phyloP scores from a whole-genome alignment of 345 rosid species.

The Bruguiera parviflora region DNA sequence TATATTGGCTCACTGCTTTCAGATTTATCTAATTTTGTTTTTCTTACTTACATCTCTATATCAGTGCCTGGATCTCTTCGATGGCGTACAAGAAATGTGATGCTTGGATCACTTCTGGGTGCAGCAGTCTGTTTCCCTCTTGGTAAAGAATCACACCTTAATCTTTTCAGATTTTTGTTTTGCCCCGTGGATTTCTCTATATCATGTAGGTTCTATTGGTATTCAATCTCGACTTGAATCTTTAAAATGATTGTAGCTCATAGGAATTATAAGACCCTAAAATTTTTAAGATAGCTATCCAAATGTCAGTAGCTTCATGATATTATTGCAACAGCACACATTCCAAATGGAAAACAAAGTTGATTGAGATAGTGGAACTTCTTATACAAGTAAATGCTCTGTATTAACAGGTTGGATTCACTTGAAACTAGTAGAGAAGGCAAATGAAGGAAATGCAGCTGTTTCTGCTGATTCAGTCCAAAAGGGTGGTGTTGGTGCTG shows the following conservation, averaged over 20 bases:
- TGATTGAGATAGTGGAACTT: background rate
- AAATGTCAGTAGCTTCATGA: background rate
- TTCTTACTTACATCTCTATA: slow-evolving; percentile 10
- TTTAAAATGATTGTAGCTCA: too few species aligned
- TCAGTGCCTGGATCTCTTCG: slow-evolving; percentile 80
- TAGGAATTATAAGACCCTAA: background rate
- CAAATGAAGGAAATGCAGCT: slow-evolving; percentile 51
- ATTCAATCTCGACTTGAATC: background rate
- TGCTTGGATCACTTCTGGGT: slow-evolving; percentile 74
- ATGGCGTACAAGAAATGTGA: slow-evolving; percentile 83
- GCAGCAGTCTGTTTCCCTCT: slow-evolving; percentile 75
- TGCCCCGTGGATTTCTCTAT: background rate
- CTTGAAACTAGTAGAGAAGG: slow-evolving; percentile 80
- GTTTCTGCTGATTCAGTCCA: slow-evolving; percentile 17
- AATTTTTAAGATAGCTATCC: background rate
- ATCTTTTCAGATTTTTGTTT: background rate
- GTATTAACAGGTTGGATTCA: slow-evolving; percentile 71
- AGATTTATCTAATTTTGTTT: background rate
- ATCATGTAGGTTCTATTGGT: background rate
- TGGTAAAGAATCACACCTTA: slow-evolving; percentile 39
- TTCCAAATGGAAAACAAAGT: background rate
- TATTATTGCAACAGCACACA: background rate
- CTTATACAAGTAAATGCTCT: slow-evolving; percentile 7
- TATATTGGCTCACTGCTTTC: background rate
- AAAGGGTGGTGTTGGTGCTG: slow-evolving; percentile 65